Evolutionary conservation across 2,329 filamentous ascomycete genomes (phyloP).

Genomic region (Pseudogymnoascus sp.): DNA sequence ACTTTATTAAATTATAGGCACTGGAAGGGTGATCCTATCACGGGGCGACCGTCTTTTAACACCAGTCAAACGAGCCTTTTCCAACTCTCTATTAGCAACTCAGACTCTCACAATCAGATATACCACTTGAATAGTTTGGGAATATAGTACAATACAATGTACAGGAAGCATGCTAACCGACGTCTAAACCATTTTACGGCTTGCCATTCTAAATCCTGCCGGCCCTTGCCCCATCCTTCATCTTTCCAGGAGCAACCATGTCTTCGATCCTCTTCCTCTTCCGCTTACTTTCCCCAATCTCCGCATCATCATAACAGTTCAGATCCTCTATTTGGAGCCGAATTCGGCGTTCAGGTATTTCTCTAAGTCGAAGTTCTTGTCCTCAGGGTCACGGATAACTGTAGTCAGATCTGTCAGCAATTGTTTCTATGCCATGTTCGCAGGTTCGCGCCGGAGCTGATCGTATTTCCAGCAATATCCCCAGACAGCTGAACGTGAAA

Average conservation of each 20-base stretch:
- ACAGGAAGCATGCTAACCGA: conserved; percentile 28
- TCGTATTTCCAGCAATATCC: background rate
- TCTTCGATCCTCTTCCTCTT: conserved; percentile 9
- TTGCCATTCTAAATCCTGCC: conserved; percentile 9
- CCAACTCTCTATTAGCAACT: background rate
- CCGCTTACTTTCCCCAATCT: conserved; percentile 3
- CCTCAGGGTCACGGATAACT: conserved; percentile 69
- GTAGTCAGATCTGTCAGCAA: conserved; percentile 14
- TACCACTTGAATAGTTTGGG: conserved; percentile 4
- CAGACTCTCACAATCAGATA: background rate
- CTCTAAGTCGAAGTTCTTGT: conserved; percentile 92
- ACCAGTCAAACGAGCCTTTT: background rate
- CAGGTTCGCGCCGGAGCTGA: background rate
- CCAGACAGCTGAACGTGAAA: background rate
- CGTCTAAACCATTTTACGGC: conserved; percentile 26
- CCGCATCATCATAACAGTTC: conserved; percentile 2
- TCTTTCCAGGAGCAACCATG: conserved; percentile 1
- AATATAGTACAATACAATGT: conserved; percentile 30
- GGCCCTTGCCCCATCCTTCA: background rate
- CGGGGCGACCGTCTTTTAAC: background rate
- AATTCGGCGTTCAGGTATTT: conserved; percentile 58
- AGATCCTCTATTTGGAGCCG: conserved; percentile 21
- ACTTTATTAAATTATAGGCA: background rate
- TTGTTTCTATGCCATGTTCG: background rate
- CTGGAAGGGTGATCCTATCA: background rate